phyloP scores from a whole-genome alignment of 306 rosid species.

The Citrullus colocynthis region DNA sequence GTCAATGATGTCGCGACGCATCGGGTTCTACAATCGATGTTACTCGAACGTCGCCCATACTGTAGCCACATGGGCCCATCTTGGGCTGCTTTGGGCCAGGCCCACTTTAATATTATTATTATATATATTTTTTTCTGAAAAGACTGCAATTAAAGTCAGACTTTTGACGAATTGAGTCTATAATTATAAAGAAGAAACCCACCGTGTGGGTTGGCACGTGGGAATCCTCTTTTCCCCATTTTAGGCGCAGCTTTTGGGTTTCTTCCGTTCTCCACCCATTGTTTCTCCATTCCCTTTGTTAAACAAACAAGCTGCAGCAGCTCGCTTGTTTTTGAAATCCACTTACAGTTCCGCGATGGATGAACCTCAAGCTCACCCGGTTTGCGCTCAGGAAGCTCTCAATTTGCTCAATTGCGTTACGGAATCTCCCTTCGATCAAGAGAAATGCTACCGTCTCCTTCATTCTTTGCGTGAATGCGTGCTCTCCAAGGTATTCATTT shows the following conservation, averaged over 20 bases:
- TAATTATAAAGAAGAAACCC: too few species aligned
- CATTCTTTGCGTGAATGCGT: constrained; percentile 62
- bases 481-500: constrained; percentile 39
- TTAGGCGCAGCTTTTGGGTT: too few species aligned
- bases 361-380: constrained; percentile 20
- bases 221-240: neutral
- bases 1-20: neutral
- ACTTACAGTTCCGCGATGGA: constrained; percentile 23
- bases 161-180: neutral
- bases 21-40: neutral
- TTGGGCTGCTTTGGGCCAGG: neutral
- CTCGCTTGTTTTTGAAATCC: neutral
- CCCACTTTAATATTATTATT: neutral
- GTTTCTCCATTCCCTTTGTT: too few species aligned
- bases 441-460: constrained; percentile 51
- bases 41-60: neutral
- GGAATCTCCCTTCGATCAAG: constrained; percentile 44
- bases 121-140: neutral
- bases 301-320: too few species aligned
- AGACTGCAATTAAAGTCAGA: neutral
- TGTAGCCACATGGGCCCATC: neutral
- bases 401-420: constrained; percentile 69
- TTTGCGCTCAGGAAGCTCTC: constrained; percentile 64
- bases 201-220: neutral
- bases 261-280: too few species aligned